These are phyloP conservation scores for Phytomonas sp. DNA, from an alignment of 208 protist genomes.

Conservation along the genomic window DNA sequence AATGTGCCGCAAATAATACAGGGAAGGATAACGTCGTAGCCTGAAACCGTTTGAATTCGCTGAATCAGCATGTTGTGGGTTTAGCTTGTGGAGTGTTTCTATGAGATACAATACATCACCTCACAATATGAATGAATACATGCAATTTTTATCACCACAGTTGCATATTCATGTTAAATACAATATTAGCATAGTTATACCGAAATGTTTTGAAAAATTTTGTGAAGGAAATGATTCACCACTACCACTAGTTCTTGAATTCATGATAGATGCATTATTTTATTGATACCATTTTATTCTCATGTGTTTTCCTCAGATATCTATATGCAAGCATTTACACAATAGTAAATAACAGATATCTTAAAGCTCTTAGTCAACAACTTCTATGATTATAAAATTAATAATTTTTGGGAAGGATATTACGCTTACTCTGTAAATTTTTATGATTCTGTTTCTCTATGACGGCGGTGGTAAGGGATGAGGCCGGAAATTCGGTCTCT, in stretches of 20 bases:
- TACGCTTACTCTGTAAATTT: background rate
- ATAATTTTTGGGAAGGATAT: background rate
- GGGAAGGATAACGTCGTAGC: no score
- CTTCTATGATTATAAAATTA: conserved; percentile 3
- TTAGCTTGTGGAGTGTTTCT: background rate
- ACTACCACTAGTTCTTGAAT: background rate
- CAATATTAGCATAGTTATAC: background rate
- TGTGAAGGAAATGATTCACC: background rate
- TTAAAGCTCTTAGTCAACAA: background rate
- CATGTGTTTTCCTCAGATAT: background rate
- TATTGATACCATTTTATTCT: background rate
- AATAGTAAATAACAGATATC: background rate
- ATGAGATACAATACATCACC: background rate
- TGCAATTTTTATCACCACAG: background rate
- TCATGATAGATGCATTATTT: background rate
- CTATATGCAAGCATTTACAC: no score
- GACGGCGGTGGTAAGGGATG: conserved; percentile 29
- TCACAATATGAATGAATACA: background rate
- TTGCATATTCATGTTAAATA: background rate
- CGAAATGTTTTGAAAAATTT: background rate
- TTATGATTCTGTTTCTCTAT: conserved; percentile 29
- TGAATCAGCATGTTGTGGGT: no score
- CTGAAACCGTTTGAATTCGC: no score
- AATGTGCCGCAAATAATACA: background rate
- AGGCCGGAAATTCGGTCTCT: background rate